Base-by-base conservation (phyloP, 139 green algal species). In the Chlorella sp. region DNA sequence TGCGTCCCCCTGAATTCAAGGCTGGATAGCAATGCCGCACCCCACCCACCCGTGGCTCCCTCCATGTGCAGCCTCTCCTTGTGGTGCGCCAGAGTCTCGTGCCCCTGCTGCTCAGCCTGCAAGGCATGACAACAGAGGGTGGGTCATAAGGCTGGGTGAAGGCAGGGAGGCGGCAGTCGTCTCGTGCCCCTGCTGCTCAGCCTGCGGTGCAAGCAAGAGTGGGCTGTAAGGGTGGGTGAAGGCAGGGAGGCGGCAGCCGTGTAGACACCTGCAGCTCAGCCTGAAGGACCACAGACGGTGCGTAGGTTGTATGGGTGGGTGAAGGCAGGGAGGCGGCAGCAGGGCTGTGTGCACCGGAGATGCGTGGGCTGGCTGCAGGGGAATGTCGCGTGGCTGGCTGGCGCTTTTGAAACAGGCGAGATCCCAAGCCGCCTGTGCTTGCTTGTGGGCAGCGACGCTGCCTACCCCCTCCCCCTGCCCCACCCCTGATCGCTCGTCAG, bases 1-100 rank as follows among this genome's bases (percentile, higher is more conserved):
- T n/a, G n/a, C n/a, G n/a, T n/a, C n/a, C n/a, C n/a, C n/a, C n/a
- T n/a, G n/a, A n/a, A n/a, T n/a, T n/a, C 11, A 76, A 76, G 24
- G 36, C 24, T 1, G 68, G 26, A 76, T 15, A n/a, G 71, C 71
- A 78, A 57, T 9, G 5, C 9, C 5, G 48, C 5, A 9, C 48
- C 48, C 5, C 48, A 5, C 48, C 37, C n/a, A n/a, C 78, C 78
- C 11, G 78, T 64, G 18, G 78, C 78, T 0, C 78, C 78, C 0
- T 40, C 26, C 78, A 83, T 83, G 40, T 66, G 48, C 21, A 64
- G 12, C 24, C 78, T n/a, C 78, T 61, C 78, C 78, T 83, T 83
- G 78, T 83, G 78, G n/a, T 83, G 78, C 78, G 64, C 40, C 40
- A 83, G 78, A 0, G 78, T 83, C 78, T 83, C 78, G 15, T 83